These are phyloP conservation scores for Aristolochia fimbriata DNA, from an alignment of 164 flowering plant species.

Conservation along the genomic window DNA sequence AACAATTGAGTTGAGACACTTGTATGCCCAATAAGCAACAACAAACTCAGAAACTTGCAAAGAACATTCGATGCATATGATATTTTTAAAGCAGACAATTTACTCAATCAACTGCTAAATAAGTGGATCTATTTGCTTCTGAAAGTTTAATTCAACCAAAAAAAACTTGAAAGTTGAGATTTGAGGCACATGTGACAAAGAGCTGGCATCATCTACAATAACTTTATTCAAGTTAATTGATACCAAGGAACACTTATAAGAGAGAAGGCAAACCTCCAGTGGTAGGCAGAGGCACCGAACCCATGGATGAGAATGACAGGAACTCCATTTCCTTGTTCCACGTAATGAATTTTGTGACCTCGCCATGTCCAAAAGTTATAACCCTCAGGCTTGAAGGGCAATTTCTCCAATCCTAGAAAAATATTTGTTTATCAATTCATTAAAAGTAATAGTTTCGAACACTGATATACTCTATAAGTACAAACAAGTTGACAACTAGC, in stretches of 20 bases:
- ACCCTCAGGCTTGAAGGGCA: constrained; percentile 81
- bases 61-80: background rate
- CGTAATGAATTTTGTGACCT: constrained; percentile 86
- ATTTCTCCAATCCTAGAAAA: constrained; percentile 49
- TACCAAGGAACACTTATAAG: background rate
- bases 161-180: constrained; percentile 15
- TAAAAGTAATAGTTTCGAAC: background rate
- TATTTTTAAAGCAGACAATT: background rate
- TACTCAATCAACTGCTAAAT: background rate
- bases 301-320: constrained; percentile 94
- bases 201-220: background rate
- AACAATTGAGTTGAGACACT: background rate
- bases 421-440: background rate
- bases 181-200: constrained; percentile 63
- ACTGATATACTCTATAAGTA: background rate
- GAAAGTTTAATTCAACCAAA: background rate
- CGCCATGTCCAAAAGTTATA: constrained; percentile 85
- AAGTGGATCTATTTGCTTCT: background rate
- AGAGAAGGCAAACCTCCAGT: constrained; percentile 65
- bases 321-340: constrained; percentile 75
- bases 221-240: background rate
- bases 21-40: background rate
- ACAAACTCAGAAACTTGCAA: background rate
- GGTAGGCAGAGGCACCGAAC: constrained; percentile 95
- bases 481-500: background rate